Percentiles rank a stretch among this genome's conserved stretches.
Conservation (phyloP, 1,284 basidiomycete species). For the Malassezia sympodialis region DNA sequence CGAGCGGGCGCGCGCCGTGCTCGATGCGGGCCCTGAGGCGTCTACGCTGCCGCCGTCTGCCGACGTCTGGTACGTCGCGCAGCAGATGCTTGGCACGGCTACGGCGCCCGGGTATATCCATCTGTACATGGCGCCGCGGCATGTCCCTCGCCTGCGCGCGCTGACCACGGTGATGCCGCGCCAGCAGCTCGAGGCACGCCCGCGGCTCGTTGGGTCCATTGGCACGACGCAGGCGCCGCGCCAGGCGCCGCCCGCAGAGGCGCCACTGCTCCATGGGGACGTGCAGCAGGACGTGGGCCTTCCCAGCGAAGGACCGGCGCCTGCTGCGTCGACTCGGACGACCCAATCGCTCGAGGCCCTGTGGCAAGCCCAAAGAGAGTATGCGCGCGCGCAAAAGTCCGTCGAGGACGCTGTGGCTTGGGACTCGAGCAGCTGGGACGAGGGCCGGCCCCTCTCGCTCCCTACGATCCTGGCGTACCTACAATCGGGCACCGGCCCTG, state of each 20-base stretch:
- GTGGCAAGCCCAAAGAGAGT: not conserved
- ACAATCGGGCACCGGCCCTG: not conserved
- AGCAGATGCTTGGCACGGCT: not conserved
- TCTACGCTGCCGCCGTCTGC: not conserved
- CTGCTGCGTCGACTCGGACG: not conserved
- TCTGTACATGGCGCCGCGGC: not conserved
- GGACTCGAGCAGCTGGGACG: not conserved
- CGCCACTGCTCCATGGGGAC: not conserved
- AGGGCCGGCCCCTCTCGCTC: not conserved
- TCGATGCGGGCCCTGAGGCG: not conserved
- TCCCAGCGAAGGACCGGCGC: not conserved
- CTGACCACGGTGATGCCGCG: constrained; percentile 4
- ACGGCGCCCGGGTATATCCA: not conserved
- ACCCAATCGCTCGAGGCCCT: not conserved
- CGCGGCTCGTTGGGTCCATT: not conserved
- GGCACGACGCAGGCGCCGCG: not conserved
- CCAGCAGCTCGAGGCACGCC: not conserved
- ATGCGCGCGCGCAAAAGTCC: not conserved
- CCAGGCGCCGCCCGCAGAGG: not conserved
- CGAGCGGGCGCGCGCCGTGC: constrained; percentile 4
- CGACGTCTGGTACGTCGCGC: constrained; percentile 6
- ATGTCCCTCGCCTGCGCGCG: not conserved
- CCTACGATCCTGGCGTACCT: not conserved
- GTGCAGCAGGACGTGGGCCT: not conserved
- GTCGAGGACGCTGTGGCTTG: not conserved